phyloP scores from a whole-genome alignment of 768 basidiomycete genomes.

The Lepiota brunneoincarnata region DNA sequence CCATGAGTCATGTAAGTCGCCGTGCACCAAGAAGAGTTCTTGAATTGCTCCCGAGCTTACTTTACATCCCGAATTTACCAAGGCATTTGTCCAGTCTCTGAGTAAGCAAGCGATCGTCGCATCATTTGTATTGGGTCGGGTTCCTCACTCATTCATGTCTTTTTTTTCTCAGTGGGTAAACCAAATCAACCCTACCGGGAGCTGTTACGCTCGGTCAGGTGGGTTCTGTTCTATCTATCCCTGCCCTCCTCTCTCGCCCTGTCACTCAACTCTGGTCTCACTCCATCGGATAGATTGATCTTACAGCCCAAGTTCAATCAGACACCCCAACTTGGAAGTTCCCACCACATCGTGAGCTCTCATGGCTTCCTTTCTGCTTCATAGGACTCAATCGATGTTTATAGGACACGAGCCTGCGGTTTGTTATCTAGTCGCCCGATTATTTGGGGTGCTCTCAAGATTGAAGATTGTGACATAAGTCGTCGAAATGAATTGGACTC shows the following conservation, averaged over 20 bases:
- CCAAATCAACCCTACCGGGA: constrained; percentile 66
- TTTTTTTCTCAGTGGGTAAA: constrained; percentile 33
- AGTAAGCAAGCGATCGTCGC: constrained; percentile 32
- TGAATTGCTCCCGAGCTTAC: neutral
- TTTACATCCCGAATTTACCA: neutral
- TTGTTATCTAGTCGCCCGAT: constrained; percentile 24
- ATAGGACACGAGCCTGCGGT: constrained; percentile 34
- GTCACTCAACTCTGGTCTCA: neutral
- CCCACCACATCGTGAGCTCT: constrained; percentile 57
- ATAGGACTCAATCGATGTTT: neutral
- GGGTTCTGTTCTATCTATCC: constrained; percentile 5
- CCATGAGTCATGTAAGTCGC: constrained; percentile 71
- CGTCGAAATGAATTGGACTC: too few relatives aligned
- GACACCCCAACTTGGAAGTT: constrained; percentile 72
- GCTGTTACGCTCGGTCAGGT: constrained; percentile 58
- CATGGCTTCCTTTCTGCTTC: neutral
- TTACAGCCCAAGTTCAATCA: constrained; percentile 61
- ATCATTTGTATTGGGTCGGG: neutral
- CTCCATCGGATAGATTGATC: constrained; percentile 37
- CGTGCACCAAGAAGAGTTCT: neutral
- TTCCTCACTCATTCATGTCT: neutral
- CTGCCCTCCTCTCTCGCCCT: too few relatives aligned
- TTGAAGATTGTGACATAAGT: neutral
- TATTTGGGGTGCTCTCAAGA: neutral
- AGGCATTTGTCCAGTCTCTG: constrained; percentile 67